phyloP scores from a whole-genome alignment of 2,329 filamentous ascomycete genomes.

The Ilyonectria sp. region DNA sequence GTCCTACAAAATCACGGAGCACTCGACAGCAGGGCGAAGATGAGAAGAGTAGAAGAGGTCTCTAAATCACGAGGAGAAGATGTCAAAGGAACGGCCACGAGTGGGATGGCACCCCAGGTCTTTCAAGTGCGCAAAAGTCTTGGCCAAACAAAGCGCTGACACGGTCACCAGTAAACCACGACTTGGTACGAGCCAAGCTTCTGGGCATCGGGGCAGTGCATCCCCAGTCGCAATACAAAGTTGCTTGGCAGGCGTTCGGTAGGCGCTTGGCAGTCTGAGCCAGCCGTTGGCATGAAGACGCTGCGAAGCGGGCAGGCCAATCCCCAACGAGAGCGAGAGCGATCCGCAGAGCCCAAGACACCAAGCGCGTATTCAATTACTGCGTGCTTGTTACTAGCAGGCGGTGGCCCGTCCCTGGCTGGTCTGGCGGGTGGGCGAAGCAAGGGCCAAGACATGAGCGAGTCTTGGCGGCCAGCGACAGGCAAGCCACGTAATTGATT shows the following conservation, averaged over 20 bases:
- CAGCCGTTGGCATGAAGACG: constrained; percentile 17
- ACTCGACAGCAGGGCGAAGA: background rate
- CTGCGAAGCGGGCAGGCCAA: background rate
- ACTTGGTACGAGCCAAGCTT: constrained; percentile 44
- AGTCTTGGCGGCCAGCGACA: constrained; percentile 34
- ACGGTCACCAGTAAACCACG: background rate
- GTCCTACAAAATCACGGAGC: background rate
- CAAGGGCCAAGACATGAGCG: constrained; percentile 22
- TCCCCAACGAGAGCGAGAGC: background rate
- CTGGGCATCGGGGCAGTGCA: constrained; percentile 49
- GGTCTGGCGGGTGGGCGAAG: constrained; percentile 13
- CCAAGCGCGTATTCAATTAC: background rate
- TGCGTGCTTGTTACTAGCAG: background rate
- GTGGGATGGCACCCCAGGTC: constrained; percentile 1
- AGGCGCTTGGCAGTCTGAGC: constrained; percentile 33
- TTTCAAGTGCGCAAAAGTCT: constrained; percentile 2
- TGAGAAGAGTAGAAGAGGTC: background rate
- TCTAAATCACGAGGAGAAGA: background rate
- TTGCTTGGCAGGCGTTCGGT: constrained; percentile 17
- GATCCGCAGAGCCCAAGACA: constrained; percentile 1
- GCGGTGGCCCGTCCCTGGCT: constrained; percentile 12
- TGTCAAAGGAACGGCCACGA: background rate
- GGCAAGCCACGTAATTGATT: constrained; percentile 38
- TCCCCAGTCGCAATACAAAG: constrained; percentile 20
- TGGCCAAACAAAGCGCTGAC: background rate